Evolutionary conservation across 257 asterid genomes (phyloP).

Genomic region (Coffea eugenioides): DNA sequence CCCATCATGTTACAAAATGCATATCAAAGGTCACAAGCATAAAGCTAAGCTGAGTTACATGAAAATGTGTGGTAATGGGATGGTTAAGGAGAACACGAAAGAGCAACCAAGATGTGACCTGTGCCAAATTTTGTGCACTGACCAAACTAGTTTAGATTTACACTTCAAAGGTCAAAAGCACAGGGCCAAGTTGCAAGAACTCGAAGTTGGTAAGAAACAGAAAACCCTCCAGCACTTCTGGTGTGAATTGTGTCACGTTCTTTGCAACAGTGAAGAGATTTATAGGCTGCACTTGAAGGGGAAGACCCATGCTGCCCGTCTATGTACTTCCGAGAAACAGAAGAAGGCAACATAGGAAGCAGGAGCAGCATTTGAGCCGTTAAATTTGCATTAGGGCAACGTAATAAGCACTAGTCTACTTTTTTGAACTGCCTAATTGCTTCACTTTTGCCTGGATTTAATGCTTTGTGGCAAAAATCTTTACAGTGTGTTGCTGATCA

Average conservation of each 20-base stretch:
- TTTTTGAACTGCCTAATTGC: no score
- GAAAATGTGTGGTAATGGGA: conserved; percentile 12
- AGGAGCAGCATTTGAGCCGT: neutral
- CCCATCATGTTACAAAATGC: conserved; percentile 26
- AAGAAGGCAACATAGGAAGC: neutral
- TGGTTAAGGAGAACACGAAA: neutral
- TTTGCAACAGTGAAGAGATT: conserved; percentile 39
- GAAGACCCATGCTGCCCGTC: conserved; percentile 32
- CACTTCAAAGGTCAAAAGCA: conserved; percentile 61
- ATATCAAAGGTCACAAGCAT: conserved; percentile 52
- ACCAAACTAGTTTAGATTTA: conserved; percentile 22
- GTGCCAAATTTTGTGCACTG: conserved; percentile 50
- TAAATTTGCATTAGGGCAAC: no score
- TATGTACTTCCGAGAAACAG: neutral
- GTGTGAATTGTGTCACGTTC: conserved; percentile 46
- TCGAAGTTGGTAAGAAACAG: conserved; percentile 13
- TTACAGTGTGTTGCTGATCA: no score
- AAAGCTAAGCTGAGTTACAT: conserved; percentile 32
- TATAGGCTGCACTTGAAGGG: conserved; percentile 44
- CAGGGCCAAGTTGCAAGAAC: conserved; percentile 38
- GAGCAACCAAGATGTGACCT: conserved; percentile 33
- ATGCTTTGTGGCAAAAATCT: no score
- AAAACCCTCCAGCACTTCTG: conserved; percentile 22
- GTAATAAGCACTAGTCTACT: no score
- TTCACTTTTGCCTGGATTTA: no score